Base-by-base conservation (phyloP, 768 basidiomycete genomes). In the Serendipita vermifera region DNA sequence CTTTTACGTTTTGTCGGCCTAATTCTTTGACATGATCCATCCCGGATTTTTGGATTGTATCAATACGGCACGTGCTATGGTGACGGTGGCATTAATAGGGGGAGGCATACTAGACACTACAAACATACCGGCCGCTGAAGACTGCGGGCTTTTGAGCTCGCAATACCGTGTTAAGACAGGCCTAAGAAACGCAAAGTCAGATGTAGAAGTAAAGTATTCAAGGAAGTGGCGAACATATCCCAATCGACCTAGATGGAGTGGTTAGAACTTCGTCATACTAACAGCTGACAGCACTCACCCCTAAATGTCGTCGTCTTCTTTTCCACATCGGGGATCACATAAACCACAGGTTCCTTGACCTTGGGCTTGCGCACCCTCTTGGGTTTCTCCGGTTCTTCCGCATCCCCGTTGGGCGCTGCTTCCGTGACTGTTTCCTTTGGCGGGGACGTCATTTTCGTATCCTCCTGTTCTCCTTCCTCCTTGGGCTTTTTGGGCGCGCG, bases 141-240 rank as follows among this genome's bases (percentile, higher is more conserved):
- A 91, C 72, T 0, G 79, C 67, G 3, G 89, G 87, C 60, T 83
- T 87, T 58, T 71, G 74, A 29, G 72, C 79, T 39, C 91, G 76
- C 11, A 94, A 68, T 14, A 96, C 73, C 0, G 91, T 92, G 63
- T 92, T 92, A 48, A 92, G 66, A 64, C 89, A 92, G 2, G 89
- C 89, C 65, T 91, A 85, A 1, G 82, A 81, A 75, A 63, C 24
- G 41, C 11, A 22, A 6, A 15, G 38, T n/a, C 13, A 24, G 24
- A 43, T 11, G 7, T 9, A 43, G 24, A 9, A 9, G 20, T 9
- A 26, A 43, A 61, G 22, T 58, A 64, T 55, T 57, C 60, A 9
- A 63, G 20, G 55, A 65, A 62, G 53, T 64, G 55, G 41, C 64
- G 59, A 11, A 63, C 63, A 65, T 46, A 65, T 73, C 78, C 80